Evolutionary conservation across 116 monocot genomes (phyloP).

Genomic region (Dioscorea cayenensis): DNA sequence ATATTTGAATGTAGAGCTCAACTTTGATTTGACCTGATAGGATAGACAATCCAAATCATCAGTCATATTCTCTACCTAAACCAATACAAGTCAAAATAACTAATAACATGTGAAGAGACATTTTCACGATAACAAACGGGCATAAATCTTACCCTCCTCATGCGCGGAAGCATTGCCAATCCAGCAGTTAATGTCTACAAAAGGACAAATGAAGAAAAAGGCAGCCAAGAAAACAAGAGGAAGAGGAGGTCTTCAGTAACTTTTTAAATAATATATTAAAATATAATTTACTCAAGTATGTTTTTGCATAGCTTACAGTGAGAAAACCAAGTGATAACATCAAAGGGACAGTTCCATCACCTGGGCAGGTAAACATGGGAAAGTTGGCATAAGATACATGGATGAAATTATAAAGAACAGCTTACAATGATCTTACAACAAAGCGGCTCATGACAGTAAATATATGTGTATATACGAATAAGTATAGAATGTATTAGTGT

Average conservation of each 20-base stretch:
- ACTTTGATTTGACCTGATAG: too few relatives aligned
- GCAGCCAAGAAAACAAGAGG: background rate
- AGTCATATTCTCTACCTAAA: too few relatives aligned
- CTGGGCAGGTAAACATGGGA: constrained; percentile 22
- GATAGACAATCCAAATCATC: too few relatives aligned
- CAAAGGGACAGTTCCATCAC: constrained; percentile 79
- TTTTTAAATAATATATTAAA: background rate
- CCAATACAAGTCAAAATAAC: too few relatives aligned
- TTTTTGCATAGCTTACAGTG: constrained; percentile 51
- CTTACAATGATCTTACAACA: background rate
- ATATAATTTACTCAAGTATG: background rate
- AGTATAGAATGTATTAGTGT: too few relatives aligned
- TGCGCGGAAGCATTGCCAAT: constrained; percentile 82
- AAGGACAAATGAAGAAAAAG: constrained; percentile 2
- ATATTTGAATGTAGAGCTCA: too few relatives aligned
- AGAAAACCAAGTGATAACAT: constrained; percentile 88
- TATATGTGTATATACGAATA: too few relatives aligned
- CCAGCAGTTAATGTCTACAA: constrained; percentile 77
- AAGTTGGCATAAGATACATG: background rate
- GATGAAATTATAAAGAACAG: background rate
- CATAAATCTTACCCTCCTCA: constrained; percentile 53
- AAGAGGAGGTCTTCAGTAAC: background rate
- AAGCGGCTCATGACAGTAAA: background rate
- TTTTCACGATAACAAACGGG: background rate
- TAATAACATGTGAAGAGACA: too few relatives aligned